Evolutionary conservation across 78 protist species (phyloP).

Genomic region (Dictyostelium intermedium): DNA sequence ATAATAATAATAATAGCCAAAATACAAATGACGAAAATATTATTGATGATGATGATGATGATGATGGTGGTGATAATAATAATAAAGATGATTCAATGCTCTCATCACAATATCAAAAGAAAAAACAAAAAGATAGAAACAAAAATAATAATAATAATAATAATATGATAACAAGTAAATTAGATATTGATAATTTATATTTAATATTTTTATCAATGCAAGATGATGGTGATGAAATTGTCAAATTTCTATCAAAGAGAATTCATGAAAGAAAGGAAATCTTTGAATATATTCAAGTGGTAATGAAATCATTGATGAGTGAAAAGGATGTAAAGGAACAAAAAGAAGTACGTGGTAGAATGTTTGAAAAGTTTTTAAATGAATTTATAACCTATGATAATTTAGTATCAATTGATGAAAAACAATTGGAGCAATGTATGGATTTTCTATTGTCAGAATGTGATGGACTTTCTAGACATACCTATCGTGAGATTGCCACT

Average conservation of each 20-base stretch:
- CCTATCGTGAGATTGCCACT: not conserved
- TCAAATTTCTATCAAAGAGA: not conserved
- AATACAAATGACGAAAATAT: not conserved
- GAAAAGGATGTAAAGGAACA: not conserved
- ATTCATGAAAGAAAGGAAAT: not conserved
- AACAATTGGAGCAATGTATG: slow-evolving; percentile 4
- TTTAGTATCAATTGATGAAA: not conserved
- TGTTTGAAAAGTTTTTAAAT: not conserved
- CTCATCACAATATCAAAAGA: not conserved
- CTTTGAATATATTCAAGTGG: slow-evolving; percentile 10
- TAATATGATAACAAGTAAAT: not conserved
- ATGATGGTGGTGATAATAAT: too few relatives aligned
- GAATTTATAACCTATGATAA: not conserved
- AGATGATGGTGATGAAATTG: not conserved
- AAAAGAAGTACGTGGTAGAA: not conserved
- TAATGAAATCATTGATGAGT: not conserved
- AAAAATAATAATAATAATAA: not conserved
- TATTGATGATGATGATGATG: not conserved
- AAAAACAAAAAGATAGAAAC: not conserved
- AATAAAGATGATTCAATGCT: not conserved
- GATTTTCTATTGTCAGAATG: slow-evolving; percentile 41
- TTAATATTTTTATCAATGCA: not conserved
- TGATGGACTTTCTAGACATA: not conserved
- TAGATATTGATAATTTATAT: not conserved
- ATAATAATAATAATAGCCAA: not conserved